Conservation (phyloP, 352 stramenopile genomes). For the Pythium oligandrum region DNA sequence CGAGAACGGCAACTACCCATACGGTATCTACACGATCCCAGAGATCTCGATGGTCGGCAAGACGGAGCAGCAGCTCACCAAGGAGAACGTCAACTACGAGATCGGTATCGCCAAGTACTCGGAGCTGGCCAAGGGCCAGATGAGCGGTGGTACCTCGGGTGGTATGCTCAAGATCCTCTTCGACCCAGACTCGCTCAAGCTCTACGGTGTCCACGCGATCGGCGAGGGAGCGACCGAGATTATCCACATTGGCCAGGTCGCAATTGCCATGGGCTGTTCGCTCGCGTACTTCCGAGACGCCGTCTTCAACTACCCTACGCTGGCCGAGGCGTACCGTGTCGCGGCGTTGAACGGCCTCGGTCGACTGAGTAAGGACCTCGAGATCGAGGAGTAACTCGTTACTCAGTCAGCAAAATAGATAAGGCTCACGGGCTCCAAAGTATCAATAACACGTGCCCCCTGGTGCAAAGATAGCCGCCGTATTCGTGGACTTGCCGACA, state of each 20-base stretch:
- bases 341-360: conserved; percentile 83
- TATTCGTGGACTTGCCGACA: too few relatives aligned
- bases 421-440: neutral
- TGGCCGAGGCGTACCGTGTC: conserved; percentile 89
- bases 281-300: conserved; percentile 88
- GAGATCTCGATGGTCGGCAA: conserved; percentile 91
- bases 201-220: conserved; percentile 86
- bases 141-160: conserved; percentile 72
- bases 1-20: conserved; percentile 81
- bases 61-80: conserved; percentile 84
- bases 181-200: conserved; percentile 67
- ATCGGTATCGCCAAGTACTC: conserved; percentile 84
- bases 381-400: conserved; percentile 47
- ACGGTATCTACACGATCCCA: conserved; percentile 90
- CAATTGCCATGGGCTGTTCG: conserved; percentile 74
- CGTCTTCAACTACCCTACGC: conserved; percentile 91
- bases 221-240: conserved; percentile 88
- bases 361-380: conserved; percentile 74
- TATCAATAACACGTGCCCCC: neutral
- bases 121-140: conserved; percentile 88
- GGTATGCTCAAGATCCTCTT: conserved; percentile 90
- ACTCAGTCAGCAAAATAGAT: neutral
- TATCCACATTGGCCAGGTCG: conserved; percentile 91
- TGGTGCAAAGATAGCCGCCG: too few relatives aligned
- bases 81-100: conserved; percentile 79